Conservation (phyloP, 768 basidiomycete genomes). For the Mycena galopus region DNA sequence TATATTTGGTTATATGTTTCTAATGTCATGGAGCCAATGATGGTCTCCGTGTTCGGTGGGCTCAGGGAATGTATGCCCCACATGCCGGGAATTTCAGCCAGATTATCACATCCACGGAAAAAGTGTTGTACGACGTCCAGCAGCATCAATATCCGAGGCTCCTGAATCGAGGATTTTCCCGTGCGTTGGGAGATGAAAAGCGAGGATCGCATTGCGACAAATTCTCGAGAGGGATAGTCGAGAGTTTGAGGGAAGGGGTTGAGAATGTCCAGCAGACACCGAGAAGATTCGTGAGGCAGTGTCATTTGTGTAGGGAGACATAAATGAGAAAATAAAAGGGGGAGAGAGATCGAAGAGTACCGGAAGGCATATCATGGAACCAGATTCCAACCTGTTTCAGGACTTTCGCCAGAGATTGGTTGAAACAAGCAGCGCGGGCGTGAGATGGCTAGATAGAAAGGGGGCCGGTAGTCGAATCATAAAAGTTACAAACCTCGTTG, state of each 20-base stretch:
- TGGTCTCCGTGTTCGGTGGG: not conserved
- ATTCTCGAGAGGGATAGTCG: not conserved
- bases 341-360: constrained; percentile 6
- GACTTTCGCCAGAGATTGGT: constrained; percentile 5
- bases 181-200: not conserved
- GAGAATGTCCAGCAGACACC: no score
- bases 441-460: not conserved
- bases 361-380: no score
- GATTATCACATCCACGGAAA: not conserved
- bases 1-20: not conserved
- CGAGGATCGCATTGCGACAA: not conserved
- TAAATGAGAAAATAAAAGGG: not conserved
- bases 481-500: no score
- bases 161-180: not conserved
- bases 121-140: not conserved
- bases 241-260: no score
- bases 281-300: no score
- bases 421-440: not conserved
- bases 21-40: not conserved
- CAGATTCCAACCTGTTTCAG: constrained; percentile 1
- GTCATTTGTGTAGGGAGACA: no score
- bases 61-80: not conserved
- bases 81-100: not conserved
- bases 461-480: no score
- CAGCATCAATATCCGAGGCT: not conserved